Evolutionary conservation across 148 eudicot genomes (phyloP).

Genomic region (Chenopodium berlandieri): DNA sequence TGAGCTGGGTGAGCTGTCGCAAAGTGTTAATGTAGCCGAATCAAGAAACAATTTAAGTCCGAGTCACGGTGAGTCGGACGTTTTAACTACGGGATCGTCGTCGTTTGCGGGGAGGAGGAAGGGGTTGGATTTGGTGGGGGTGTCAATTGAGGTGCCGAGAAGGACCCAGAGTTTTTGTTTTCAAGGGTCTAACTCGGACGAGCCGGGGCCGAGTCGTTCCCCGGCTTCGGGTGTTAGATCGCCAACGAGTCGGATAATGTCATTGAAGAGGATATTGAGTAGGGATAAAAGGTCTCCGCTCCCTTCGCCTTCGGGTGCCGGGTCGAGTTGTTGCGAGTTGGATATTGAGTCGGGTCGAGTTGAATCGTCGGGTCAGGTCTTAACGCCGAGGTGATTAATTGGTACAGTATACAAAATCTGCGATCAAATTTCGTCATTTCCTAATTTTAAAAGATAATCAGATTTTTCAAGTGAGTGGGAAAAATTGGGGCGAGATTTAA

Average conservation of each 20-base stretch:
- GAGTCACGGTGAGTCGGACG: slow-evolving; percentile 1
- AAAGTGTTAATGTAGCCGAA: slow-evolving; percentile 13
- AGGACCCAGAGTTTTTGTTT: slow-evolving; percentile 38
- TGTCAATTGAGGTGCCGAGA: slow-evolving; percentile 62
- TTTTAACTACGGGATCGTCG: not conserved
- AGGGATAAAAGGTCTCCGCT: slow-evolving; percentile 41
- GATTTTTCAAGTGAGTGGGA: not conserved
- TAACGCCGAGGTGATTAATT: slow-evolving; percentile 33
- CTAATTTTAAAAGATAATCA: not conserved
- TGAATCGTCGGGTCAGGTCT: not conserved
- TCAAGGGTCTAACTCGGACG: slow-evolving; percentile 28
- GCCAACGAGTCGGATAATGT: slow-evolving; percentile 52
- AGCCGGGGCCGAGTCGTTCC: slow-evolving; percentile 51
- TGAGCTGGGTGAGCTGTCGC: slow-evolving; percentile 21
- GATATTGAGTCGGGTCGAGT: slow-evolving; percentile 19
- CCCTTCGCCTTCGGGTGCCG: slow-evolving; percentile 30
- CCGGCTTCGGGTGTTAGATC: slow-evolving; percentile 46
- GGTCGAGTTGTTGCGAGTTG: slow-evolving; percentile 49
- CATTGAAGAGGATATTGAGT: slow-evolving; percentile 61
- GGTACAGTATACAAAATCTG: too few species aligned
- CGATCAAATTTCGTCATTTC: too few species aligned
- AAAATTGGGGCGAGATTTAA: not conserved
- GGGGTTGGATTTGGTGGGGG: slow-evolving; percentile 35
- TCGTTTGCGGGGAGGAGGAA: slow-evolving; percentile 43
- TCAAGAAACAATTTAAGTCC: not conserved